Conservation (phyloP, 495 filamentous ascomycete genomes). For the Bacidia rubella region DNA sequence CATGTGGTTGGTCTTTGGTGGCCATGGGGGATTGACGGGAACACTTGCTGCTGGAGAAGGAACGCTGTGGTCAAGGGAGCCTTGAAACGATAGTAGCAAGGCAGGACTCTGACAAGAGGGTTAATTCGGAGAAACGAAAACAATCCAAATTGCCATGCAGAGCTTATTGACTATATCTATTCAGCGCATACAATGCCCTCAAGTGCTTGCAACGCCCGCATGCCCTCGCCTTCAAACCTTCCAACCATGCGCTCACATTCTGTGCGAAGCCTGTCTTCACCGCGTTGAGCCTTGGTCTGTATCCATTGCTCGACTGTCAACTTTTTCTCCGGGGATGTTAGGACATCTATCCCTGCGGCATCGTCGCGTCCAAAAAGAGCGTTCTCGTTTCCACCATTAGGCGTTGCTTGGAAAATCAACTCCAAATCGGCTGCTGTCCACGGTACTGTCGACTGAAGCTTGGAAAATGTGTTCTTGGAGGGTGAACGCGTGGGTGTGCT, state of each 20-base stretch:
- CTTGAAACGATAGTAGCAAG: background rate
- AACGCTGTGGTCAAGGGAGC: background rate
- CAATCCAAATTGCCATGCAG: background rate
- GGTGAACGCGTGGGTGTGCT: conserved; percentile 50
- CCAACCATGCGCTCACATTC: conserved; percentile 73
- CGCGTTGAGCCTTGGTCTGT: conserved; percentile 58
- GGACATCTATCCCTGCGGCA: conserved; percentile 36
- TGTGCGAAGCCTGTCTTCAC: conserved; percentile 59
- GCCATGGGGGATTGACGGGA: background rate
- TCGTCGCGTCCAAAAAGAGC: conserved; percentile 21
- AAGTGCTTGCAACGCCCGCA: conserved; percentile 56
- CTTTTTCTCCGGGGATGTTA: conserved; percentile 66
- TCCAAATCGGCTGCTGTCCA: conserved; percentile 70
- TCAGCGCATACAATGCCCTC: conserved; percentile 49
- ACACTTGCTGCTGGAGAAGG: background rate
- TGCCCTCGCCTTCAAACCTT: conserved; percentile 70
- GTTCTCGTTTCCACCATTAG: conserved; percentile 40
- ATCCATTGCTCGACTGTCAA: conserved; percentile 96
- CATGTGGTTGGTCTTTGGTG: conserved; percentile 20
- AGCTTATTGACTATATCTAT: background rate
- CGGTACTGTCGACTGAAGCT: conserved; percentile 43
- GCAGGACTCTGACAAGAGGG: background rate
- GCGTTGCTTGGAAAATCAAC: conserved; percentile 34
- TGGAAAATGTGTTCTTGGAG: conserved; percentile 46
- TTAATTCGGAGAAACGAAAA: background rate